Base-by-base conservation (phyloP, 805 yeast genomes). In the Candida dajiaensis region DNA sequence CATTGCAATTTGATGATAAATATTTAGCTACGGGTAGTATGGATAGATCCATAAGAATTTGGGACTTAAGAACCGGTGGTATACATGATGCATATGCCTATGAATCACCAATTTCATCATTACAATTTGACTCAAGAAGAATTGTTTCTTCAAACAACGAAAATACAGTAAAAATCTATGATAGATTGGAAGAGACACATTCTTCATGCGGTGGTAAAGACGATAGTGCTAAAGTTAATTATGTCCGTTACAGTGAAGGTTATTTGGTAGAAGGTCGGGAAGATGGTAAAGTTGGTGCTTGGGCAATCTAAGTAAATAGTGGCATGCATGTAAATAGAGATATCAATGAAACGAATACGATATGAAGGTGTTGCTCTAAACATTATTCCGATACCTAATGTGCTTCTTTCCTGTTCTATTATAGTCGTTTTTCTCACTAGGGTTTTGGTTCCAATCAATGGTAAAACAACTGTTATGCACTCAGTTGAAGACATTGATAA, bases 41-140 rank as follows among this genome's bases (percentile, higher is more conserved):
- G 9, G 90, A 84, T 56, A 67, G 84, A 42, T 77, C 82, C 20
- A 71, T 83, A 3, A 70, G 88, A 46, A 71, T 81, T 12, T 85
- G 92, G 92, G 92, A 85, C 61, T 64, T 85, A 38, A 69, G 92
- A 51, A 80, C 78, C 0, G 89, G 90, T 13, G 69, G 77, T 2
- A 71, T 83, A 13, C 62, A 72, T 35, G 83, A 81, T 55, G 78
- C 83, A 1, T 78, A 79, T 62, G 79, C 83, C 1, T 81, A 80
- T 53, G 81, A 79, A 39, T 60, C 73, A 1, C 77, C 83, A 2
- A 74, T 83, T 19, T 61, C 72, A 2, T 68, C 80, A 9, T 57
- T 85, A 40, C 81, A 79, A 51, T 81, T 85, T 59, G 89, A 83
- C 55, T 57, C 71, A 6, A 62, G 76, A 40, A 70, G 78, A 48